Evolutionary conservation across 1,284 basidiomycete genomes (phyloP), one percentile per base, ranked within the genome.

Genomic region (Cutaneotrichosporon sp.): DNA sequence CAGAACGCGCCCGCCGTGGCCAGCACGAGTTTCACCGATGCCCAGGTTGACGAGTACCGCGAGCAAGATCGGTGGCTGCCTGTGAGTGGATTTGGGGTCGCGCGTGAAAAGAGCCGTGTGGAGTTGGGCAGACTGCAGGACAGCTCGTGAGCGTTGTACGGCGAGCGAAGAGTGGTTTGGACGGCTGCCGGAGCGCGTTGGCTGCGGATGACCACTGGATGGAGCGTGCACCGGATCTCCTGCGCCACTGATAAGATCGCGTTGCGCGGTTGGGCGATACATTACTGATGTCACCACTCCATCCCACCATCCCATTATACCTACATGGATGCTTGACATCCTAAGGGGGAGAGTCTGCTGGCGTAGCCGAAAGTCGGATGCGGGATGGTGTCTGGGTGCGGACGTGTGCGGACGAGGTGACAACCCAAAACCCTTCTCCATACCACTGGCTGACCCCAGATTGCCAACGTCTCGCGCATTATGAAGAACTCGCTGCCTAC

Each of bases 401-500:
- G 26, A 26, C 11, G 49, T n/a, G 16, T 13, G 22, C 8, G 22
- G 22, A 36, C 22, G 22, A 18, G 49, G 26, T 52, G 26, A 26
- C 31, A 53, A 31, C n/a, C n/a, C 21, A 21, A 4, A n/a, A 26
- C 2, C 18, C 7, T 22, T 32, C 52, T 16, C 11, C 34, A 16
- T 55, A 13, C 30, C 34, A 11, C 22, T 9, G 5, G 58, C 60
- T 55, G 40, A 61, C 42, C 18, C 34, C 63, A 94, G 92, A 97
- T 97, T 68, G 94, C 94, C 58, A 97, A 97, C 77, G 93, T 97
- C 14, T 89, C 92, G 18, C 86, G 94, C 5, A 94, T 97, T 73
- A 97, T 97, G 94, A 97, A 97, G 77, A 83, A 87, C 40, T 85
- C 90, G 2, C 87, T 97, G 2, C 94, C 94, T 0, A 84, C 88